Evolutionary conservation across 495 filamentous ascomycete species (phyloP), one percentile per base, ranked within the genome.

Genomic region (Cairneyella variabilis): DNA sequence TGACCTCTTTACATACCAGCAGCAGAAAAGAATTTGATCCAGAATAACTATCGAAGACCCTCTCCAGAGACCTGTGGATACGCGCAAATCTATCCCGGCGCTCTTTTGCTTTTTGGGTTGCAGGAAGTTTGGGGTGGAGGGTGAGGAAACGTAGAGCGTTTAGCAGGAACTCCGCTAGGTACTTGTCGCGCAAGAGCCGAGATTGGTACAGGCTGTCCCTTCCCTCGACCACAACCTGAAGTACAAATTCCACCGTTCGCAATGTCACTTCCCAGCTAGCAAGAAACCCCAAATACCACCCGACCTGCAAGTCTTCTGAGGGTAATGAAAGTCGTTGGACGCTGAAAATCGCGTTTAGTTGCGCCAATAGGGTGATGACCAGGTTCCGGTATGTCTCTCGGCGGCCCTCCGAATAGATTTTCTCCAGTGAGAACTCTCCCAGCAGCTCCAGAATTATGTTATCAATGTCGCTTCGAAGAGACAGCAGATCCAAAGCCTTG

Each of bases 351-450:
- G 61, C 43, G 44, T 65, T 66, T 28, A 63, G 47, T 32, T 63
- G 57, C 6, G 51, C 57, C 8, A 60, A 57, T 32, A 68, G 47
- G 5, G 53, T 41, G 9, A 64, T 60, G 26, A 69, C 62, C 37
- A 66, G 42, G 18, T 60, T 43, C 42, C 69, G 66, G 56, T 69
- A 66, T 1, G 53, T 47, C 23, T 60, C 57, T 34, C 54, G 58
- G 42, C 60, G 46, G 17, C 37, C 42, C 8, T 63, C 55, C 0
- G 64, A 58, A 46, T 71, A 71, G 3, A 71, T 64, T 50, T 61
- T 69, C 23, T 71, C 69, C 20, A 71, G 56, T 14, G 67, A 65
- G 51, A 71, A 71, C 10, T 57, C 58, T 26, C 69, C 69, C 7
- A 71, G 58, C 17, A 71, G 57, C 46, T 69, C 66, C 8, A 69